These are phyloP conservation scores for Smallanthus sonchifolius DNA, from an alignment of 129 eudicot genomes.

Conservation along the genomic window DNA sequence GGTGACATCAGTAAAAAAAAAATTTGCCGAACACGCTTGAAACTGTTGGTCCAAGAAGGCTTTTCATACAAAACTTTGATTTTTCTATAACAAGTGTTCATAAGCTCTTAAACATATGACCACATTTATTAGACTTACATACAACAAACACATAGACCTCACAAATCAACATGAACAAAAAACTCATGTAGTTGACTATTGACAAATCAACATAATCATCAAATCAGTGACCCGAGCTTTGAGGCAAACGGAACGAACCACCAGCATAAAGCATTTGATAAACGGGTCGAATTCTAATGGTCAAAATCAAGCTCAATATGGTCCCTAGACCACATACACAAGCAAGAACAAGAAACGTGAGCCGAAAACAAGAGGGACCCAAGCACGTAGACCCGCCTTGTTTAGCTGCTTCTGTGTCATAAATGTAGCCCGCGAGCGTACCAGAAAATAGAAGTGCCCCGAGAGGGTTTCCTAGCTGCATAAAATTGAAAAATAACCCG, in stretches of 20 bases:
- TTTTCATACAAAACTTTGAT: conserved; percentile 14
- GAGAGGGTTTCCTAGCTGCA: conserved; percentile 80
- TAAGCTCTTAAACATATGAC: neutral
- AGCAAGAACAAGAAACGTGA: conserved; percentile 79
- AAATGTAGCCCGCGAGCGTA: conserved; percentile 76
- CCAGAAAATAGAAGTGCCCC: conserved; percentile 92
- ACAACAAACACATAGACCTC: conserved; percentile 14
- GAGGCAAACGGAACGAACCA: conserved; percentile 83
- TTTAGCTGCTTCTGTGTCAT: conserved; percentile 71
- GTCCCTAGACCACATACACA: conserved; percentile 80
- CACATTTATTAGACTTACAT: conserved; percentile 1
- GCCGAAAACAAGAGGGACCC: conserved; percentile 77
- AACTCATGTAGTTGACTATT: neutral
- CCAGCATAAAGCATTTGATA: conserved; percentile 95
- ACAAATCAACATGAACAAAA: neutral
- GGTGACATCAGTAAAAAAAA: neutral
- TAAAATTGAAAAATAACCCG: conserved; percentile 84
- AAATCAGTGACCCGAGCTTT: conserved; percentile 37
- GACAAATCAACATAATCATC: neutral
- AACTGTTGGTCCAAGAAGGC: neutral
- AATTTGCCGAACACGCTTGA: too few species aligned
- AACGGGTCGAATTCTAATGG: conserved; percentile 82
- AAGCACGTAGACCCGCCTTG: conserved; percentile 60
- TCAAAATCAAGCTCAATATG: conserved; percentile 62
- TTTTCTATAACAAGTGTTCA: conserved; percentile 16